Conservation (phyloP, 164 flowering plant genomes). For the Stephania cephalantha region DNA sequence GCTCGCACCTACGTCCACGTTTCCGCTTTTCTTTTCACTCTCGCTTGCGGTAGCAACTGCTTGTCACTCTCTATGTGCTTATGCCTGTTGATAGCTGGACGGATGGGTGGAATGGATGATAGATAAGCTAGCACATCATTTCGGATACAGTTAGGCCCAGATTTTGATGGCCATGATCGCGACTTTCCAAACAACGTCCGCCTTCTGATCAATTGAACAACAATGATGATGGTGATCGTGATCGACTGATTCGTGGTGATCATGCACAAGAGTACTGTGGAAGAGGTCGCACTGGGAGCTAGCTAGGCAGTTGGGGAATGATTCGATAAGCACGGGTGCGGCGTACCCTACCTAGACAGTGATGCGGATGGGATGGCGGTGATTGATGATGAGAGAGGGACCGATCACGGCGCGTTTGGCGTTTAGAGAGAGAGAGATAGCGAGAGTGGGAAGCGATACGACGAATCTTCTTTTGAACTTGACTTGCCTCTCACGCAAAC, state of each 20-base stretch:
- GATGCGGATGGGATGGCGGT: not conserved
- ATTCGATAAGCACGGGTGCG: not conserved
- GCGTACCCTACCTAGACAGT: not conserved
- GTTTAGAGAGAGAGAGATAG: not conserved
- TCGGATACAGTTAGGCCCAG: not conserved
- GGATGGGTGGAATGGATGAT: too few relatives aligned
- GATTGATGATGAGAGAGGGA: not conserved
- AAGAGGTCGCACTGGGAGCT: not conserved
- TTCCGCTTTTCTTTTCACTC: not conserved
- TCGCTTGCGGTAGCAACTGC: not conserved
- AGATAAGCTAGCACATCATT: too few relatives aligned
- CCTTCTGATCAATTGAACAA: not conserved
- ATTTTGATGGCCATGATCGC: not conserved
- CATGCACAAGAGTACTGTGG: not conserved
- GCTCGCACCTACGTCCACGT: not conserved
- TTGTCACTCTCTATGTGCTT: not conserved
- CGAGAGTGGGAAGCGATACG: not conserved
- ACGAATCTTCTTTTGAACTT: constrained; percentile 1
- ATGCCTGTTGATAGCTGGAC: too few relatives aligned
- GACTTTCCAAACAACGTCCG: not conserved
- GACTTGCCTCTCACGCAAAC: not conserved
- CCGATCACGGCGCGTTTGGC: not conserved
- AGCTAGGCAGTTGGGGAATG: not conserved
- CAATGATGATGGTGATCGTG: not conserved
- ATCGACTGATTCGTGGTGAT: not conserved